Base-by-base conservation (phyloP, 129 eudicot species). In the Centrapalus pauciflorus region DNA sequence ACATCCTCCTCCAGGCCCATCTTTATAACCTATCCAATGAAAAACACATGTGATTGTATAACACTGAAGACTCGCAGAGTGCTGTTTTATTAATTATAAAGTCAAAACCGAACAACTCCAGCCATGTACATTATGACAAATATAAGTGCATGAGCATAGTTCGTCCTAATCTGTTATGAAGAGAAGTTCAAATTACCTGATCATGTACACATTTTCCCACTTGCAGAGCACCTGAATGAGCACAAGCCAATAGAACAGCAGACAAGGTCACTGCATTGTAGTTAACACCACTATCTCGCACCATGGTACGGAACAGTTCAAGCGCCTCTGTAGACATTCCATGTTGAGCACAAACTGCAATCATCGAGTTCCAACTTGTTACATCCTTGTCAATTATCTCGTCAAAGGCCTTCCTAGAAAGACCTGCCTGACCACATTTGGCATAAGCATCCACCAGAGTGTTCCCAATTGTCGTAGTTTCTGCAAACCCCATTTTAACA, bases 371-470 rank as follows among this genome's bases (percentile, higher is more conserved):
- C 90, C 90, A 84, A 48, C 83, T 77, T 7, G 78, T 61, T 9
- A 28, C 83, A 35, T 80, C 85, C 62, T 73, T 80, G 51, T 73
- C 41, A 1, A 17, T 61, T 76, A 84, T 80, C 68, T 66, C 71
- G 27, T 84, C 67, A 74, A 80, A 84, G 0, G 63, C 84, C 71
- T 78, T 75, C 49, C 80, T 75, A n/a, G 84, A 71, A 16, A 68
- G 38, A 60, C 61, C 70, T n/a, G 79, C 41, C 49, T 52, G 55
- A 40, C 84, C 84, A 24, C 87, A 78, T 62, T 82, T 82, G 13
- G 87, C 84, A 75, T 82, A 82, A 37, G 84, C 84, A 54, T 82
- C 87, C 50, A 79, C 71, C 55, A 79, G 34, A 61, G 81, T 79
- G 55, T 79, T 82, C 81, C 78, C 84, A 24, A 66, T 77, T 13